Evolutionary conservation across 2,329 filamentous ascomycete genomes (phyloP).

Genomic region (Colletotrichum tanaceti): DNA sequence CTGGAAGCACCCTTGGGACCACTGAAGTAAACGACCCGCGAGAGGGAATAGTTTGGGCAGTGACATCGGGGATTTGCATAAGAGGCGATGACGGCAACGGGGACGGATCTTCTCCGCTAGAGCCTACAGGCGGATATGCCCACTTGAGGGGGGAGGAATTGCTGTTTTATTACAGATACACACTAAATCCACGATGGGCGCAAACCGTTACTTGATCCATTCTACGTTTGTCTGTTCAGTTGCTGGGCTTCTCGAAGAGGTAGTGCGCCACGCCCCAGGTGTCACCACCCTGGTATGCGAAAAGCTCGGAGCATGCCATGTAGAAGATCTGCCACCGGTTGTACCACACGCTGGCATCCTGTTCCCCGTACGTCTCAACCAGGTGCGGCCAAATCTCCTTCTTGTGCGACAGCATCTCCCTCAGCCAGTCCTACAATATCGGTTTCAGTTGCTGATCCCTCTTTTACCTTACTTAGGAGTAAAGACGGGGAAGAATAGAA

Average conservation of each 20-base stretch:
- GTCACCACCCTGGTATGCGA: slow-evolving; percentile 73
- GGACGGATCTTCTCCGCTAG: background rate
- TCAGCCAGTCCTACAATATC: slow-evolving; percentile 66
- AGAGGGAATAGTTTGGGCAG: background rate
- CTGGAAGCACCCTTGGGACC: slow-evolving; percentile 97
- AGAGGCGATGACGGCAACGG: background rate
- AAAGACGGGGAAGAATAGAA: too few species aligned
- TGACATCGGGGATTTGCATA: too few species aligned
- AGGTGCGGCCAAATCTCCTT: slow-evolving; percentile 72
- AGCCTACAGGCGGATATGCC: too few species aligned
- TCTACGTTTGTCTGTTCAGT: background rate
- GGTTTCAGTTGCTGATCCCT: slow-evolving; percentile 12
- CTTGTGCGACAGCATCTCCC: slow-evolving; percentile 69
- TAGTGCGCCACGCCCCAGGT: slow-evolving; percentile 76
- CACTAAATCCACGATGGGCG: background rate
- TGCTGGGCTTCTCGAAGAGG: slow-evolving; percentile 69
- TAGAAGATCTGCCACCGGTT: slow-evolving; percentile 80
- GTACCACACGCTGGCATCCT: slow-evolving; percentile 71
- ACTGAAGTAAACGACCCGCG: slow-evolving; percentile 64
- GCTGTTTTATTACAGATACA: slow-evolving; percentile 1
- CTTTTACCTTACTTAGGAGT: background rate
- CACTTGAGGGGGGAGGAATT: background rate
- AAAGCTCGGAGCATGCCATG: slow-evolving; percentile 77
- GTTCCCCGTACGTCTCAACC: slow-evolving; percentile 72
- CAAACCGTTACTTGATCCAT: background rate